Percentiles rank a stretch among this genome's conserved stretches.
These are phyloP conservation scores for Fusarium neocosmosporiellum DNA, from an alignment of 2,329 filamentous ascomycete species.

Conservation along the genomic window DNA sequence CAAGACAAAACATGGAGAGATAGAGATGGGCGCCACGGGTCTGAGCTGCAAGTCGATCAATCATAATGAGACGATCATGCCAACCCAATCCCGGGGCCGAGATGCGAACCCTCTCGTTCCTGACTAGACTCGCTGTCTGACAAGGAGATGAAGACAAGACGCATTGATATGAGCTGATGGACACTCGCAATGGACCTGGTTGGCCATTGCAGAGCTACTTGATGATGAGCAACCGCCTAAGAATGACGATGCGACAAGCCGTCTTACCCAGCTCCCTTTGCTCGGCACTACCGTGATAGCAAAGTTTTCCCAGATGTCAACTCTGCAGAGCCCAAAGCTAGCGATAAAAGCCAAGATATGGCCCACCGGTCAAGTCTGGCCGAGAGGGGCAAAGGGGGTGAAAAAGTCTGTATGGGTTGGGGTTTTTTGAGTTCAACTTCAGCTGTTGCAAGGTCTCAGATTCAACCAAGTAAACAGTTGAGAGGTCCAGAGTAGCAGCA, in stretches of 20 bases:
- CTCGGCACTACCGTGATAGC: slow-evolving; percentile 17
- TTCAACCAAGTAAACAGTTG: slow-evolving; percentile 9
- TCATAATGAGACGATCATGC: slow-evolving; percentile 24
- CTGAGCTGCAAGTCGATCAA: slow-evolving; percentile 29
- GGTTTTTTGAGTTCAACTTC: slow-evolving; percentile 27
- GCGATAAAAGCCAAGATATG: slow-evolving; percentile 22
- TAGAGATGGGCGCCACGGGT: slow-evolving; percentile 31
- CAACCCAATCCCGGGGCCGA: slow-evolving; percentile 30
- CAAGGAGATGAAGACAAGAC: slow-evolving; percentile 17
- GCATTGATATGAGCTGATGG: slow-evolving; percentile 12
- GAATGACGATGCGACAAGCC: slow-evolving; percentile 39
- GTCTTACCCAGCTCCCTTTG: slow-evolving; percentile 16
- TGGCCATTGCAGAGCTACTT: slow-evolving; percentile 12
- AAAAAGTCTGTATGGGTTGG: slow-evolving; percentile 34
- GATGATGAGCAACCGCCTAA: slow-evolving; percentile 42
- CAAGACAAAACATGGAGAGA: slow-evolving; percentile 9
- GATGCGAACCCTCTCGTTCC: slow-evolving; percentile 24
- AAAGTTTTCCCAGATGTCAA: slow-evolving; percentile 17
- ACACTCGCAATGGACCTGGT: slow-evolving; percentile 14
- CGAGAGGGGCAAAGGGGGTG: slow-evolving; percentile 20
- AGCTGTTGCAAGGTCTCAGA: slow-evolving; percentile 15
- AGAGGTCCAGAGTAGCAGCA: neutral
- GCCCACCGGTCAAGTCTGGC: slow-evolving; percentile 2
- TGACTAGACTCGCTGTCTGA: slow-evolving; percentile 32
- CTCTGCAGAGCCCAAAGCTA: slow-evolving; percentile 3